These are phyloP conservation scores for Amanita polypyramis DNA, from an alignment of 768 basidiomycete genomes.

Conservation along the genomic window DNA sequence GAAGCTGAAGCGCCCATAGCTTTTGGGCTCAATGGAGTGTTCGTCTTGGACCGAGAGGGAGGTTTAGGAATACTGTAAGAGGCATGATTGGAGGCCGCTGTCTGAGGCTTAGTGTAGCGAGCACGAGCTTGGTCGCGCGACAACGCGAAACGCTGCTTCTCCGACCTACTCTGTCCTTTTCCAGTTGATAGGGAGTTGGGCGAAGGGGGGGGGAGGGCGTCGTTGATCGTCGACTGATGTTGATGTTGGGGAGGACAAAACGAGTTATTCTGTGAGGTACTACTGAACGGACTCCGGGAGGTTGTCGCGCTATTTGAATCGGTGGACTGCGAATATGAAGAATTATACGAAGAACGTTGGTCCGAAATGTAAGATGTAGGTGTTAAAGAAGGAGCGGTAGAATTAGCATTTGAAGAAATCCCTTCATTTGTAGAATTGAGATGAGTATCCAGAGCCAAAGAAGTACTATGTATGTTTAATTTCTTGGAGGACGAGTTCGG, in stretches of 20 bases:
- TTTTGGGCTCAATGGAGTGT: slow-evolving; percentile 53
- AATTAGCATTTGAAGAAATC: slow-evolving; percentile 26
- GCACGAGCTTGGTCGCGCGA: slow-evolving; percentile 17
- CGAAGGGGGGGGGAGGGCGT: slow-evolving; percentile 21
- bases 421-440: slow-evolving; percentile 19
- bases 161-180: slow-evolving; percentile 22
- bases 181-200: background rate
- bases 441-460: slow-evolving; percentile 43
- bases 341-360: slow-evolving; percentile 69
- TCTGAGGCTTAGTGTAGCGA: slow-evolving; percentile 24
- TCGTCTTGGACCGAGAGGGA: slow-evolving; percentile 34
- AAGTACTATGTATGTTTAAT: slow-evolving; percentile 27
- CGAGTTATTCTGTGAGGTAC: slow-evolving; percentile 14
- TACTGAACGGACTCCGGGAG: slow-evolving; percentile 18
- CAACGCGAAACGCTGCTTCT: slow-evolving; percentile 26
- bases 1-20: slow-evolving; percentile 66
- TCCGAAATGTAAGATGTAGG: slow-evolving; percentile 48
- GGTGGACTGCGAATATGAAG: slow-evolving; percentile 65
- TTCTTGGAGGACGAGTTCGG: slow-evolving; percentile 57
- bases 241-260: slow-evolving; percentile 15
- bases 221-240: slow-evolving; percentile 29
- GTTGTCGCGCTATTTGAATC: slow-evolving; percentile 43
- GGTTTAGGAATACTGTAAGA: slow-evolving; percentile 28
- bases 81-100: slow-evolving; percentile 35
- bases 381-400: slow-evolving; percentile 38